Evolutionary conservation across 2,329 filamentous ascomycete species (phyloP).

Genomic region (Hyphodiscus sp.): DNA sequence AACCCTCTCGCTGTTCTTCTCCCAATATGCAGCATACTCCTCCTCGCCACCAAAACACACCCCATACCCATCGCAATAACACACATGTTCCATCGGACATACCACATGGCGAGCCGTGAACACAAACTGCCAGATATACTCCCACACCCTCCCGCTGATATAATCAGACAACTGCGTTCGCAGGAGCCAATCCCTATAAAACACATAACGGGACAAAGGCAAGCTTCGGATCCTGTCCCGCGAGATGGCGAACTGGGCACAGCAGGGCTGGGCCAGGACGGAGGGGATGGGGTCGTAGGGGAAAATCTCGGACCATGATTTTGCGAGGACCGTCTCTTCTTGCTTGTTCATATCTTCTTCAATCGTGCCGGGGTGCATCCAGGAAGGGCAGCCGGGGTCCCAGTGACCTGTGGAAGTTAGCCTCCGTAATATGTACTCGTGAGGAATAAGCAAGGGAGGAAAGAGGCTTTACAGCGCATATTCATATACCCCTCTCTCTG

Average conservation of each 20-base stretch:
- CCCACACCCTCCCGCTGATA: constrained; percentile 52
- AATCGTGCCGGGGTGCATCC: constrained; percentile 37
- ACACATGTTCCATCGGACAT: constrained; percentile 24
- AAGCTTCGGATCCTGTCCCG: constrained; percentile 43
- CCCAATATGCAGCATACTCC: constrained; percentile 15
- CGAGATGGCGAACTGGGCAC: constrained; percentile 59
- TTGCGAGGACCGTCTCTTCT: constrained; percentile 37
- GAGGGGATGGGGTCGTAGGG: constrained; percentile 34
- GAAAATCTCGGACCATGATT: constrained; percentile 32
- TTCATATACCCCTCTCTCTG: constrained; percentile 51
- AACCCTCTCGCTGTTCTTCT: constrained; percentile 1
- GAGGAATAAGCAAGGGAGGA: not conserved
- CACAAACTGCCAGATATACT: constrained; percentile 61
- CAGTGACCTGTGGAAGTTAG: constrained; percentile 31
- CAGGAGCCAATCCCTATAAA: constrained; percentile 54
- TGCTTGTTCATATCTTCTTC: constrained; percentile 34
- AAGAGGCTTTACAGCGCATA: constrained; percentile 41
- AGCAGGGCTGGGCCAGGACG: constrained; percentile 49
- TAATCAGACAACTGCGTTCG: constrained; percentile 47
- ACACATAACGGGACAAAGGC: constrained; percentile 46
- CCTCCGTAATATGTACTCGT: not conserved
- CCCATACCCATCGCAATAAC: constrained; percentile 29
- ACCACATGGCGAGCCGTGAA: constrained; percentile 43
- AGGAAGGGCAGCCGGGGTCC: constrained; percentile 48
- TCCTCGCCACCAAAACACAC: constrained; percentile 27